Base-by-base conservation (phyloP, 805 yeast species). In the Ogataea philodendri region DNA sequence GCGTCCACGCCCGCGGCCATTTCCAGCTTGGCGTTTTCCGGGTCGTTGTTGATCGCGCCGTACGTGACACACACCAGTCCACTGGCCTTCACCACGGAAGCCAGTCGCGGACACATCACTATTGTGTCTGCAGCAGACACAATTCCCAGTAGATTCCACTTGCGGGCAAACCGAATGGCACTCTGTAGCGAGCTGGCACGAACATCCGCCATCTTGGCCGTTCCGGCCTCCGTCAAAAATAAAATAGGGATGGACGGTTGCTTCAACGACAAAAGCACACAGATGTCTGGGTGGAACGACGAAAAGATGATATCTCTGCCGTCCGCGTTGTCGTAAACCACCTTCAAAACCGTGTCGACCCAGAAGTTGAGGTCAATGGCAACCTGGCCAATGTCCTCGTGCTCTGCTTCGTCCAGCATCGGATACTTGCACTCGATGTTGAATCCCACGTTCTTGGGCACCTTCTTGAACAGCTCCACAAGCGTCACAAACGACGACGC, bases 1-100 rank as follows among this genome's bases (percentile, higher is more conserved):
- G 98, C 98, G 67, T 90, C 97, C 9, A 90, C 96, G 7, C 97
- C 97, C 3, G 94, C 89, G 45, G 77, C 78, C 81, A 90, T 81
- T 60, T 90, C 96, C 39, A 84, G 66, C 48, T 78, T 79, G 18
- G 95, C 88, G 43, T 79, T 78, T 39, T 76, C 87, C 0, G 97
- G 96, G 22, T 77, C 78, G 52, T 90, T 90, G 59, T 90, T 90
- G 55, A 74, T 70, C 1, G 74, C 71, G 18, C 97, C 97, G 51
- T 90, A 90, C 0, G 96, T 85, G 38, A 90, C 90, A 61, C 96
- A 89, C 9, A 89, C 96, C 45, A 90, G 70, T 0, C 97, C 97
- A 32, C 84, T 76, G 10, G 87, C 79, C 58, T 90, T 90, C 20
- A 90, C 95, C n/a, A 86, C 95, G 43, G 79, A 78, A 0, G 94